Base-by-base conservation (phyloP, 192 early-diverging fungal species). In the Coemansia sp. region DNA sequence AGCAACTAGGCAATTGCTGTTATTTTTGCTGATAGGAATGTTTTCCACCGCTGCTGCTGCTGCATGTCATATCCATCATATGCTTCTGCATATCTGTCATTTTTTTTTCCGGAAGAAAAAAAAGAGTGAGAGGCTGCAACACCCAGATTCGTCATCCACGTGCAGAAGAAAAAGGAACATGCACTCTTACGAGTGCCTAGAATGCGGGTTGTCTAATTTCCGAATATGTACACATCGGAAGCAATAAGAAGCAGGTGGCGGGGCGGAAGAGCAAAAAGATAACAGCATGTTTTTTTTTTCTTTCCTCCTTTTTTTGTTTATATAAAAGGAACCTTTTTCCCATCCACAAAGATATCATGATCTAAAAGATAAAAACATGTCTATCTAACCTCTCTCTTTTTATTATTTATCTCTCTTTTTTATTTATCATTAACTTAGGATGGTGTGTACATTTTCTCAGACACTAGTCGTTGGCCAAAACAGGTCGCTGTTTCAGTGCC, bases 401-500 rank as follows among this genome's bases (percentile, higher is more conserved):
- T 64, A 44, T 28, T 11, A n/a, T n/a, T 35, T n/a, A 16, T 21
- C 26, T 26, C 21, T 50, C 7, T 23, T 7, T 26, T 6, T 49
- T 52, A 30, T 50, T 35, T 26, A 26, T 37, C 28, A 37, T 66
- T 55, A 39, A 11, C n/a, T n/a, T 0, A 37, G 0, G 28, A 58
- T 9, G n/a, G 53, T 23, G 53, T 57, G 28, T 32, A 32, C 23
- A 32, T 57, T 4, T 30, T 57, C 30, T 4, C 53, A 57, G 26
- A 26, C 53, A 7, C 21, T 11, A 57, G 57, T 17, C 32, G 57
- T 9, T 8, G 7, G 32, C 33, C 32, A 35, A 14, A 59, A 35
- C 33, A 59, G 14, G 53, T 57, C 67, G 14, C 53, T 74, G 44
- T 74, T 74, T 19, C 62, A 46, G 14, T 68, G 66, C 21, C 66